Conservation (phyloP, 2,329 filamentous ascomycete genomes). For the Madurella mycetomatis region DNA sequence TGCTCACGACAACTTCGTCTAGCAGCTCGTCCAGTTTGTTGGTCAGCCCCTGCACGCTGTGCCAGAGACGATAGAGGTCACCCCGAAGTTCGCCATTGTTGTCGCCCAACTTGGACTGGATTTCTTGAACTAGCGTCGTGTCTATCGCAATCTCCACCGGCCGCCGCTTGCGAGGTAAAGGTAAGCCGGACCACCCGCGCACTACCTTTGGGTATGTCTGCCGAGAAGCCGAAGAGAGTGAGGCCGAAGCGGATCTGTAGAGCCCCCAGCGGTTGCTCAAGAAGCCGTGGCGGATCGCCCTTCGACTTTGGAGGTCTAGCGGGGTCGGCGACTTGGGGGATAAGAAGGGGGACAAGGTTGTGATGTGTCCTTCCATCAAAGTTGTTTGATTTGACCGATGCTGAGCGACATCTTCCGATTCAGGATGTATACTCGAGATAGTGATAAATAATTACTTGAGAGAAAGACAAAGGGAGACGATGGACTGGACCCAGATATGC, state of each 20-base stretch:
- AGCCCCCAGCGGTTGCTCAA: slow-evolving; percentile 11
- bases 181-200: background rate
- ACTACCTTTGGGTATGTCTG: background rate
- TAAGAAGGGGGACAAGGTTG: slow-evolving; percentile 3
- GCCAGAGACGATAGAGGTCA: background rate
- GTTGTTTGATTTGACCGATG: no score
- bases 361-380: slow-evolving; percentile 1
- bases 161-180: background rate
- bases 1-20: background rate
- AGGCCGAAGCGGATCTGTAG: no score
- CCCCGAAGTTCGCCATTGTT: background rate
- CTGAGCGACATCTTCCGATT: no score
- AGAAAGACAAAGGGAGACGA: no score
- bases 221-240: no score
- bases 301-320: background rate
- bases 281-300: slow-evolving; percentile 5
- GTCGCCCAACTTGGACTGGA: background rate
- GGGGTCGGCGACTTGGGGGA: background rate
- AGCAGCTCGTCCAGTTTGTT: background rate
- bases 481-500: no score
- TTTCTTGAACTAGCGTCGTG: background rate
- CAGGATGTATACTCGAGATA: no score
- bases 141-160: background rate
- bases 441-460: no score
- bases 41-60: background rate